Conservation (phyloP, 768 basidiomycete species). For the Suillus americanus region DNA sequence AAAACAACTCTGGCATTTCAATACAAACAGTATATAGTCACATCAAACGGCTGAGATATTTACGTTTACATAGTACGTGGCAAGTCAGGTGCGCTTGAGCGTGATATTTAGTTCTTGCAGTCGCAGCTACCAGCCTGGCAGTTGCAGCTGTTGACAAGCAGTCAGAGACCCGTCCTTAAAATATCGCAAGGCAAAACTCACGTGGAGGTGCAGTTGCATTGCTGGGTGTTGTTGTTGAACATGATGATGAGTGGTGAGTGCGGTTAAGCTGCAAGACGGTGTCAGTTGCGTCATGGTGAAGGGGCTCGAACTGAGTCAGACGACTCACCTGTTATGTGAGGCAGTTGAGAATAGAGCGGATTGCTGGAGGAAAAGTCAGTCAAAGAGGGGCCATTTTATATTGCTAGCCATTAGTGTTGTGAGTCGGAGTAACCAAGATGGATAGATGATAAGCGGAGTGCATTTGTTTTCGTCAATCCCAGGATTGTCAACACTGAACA, state of each 20-base stretch:
- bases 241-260: background rate
- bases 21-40: background rate
- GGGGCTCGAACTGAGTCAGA: background rate
- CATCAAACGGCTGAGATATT: background rate
- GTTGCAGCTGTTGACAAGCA: conserved; percentile 2
- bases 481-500: background rate
- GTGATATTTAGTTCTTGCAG: conserved; percentile 1
- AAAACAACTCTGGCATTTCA: background rate
- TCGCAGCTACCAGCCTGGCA: conserved; percentile 8
- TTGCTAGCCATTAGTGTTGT: background rate
- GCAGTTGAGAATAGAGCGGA: background rate
- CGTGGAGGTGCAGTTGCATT: conserved; percentile 4
- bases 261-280: background rate
- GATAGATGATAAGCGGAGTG: background rate
- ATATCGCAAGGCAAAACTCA: background rate
- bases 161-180: background rate
- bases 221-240: conserved; percentile 1
- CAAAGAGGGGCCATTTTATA: background rate
- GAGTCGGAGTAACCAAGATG: background rate
- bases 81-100: background rate
- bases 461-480: background rate
- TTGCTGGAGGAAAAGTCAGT: background rate
- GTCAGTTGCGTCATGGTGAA: background rate
- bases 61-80: background rate
- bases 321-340: background rate